These are phyloP conservation scores for Neostapfia colusana DNA, from an alignment of 176 grass and related monocot genomes.

Conservation along the genomic window DNA sequence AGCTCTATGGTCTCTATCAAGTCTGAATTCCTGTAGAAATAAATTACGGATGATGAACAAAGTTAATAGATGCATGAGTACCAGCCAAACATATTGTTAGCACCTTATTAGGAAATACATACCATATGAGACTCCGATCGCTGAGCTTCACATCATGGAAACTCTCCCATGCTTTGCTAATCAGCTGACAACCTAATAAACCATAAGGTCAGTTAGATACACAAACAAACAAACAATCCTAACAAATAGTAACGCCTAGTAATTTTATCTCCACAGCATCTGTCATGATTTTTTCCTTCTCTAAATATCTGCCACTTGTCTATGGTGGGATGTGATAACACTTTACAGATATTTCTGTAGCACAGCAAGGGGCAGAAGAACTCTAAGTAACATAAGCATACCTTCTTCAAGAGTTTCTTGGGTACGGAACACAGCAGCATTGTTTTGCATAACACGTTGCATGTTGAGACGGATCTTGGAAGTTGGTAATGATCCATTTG, in stretches of 20 bases:
- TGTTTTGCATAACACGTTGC: slow-evolving; percentile 89
- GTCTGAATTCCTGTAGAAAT: slow-evolving; percentile 78
- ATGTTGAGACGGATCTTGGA: slow-evolving; percentile 79
- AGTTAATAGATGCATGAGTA: slow-evolving; percentile 32
- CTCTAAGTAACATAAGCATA: slow-evolving; percentile 12
- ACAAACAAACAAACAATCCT: not conserved
- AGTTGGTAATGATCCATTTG: slow-evolving; percentile 68
- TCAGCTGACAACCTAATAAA: slow-evolving; percentile 64
- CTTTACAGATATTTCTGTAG: not conserved
- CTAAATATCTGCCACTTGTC: not conserved
- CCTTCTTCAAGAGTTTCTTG: slow-evolving; percentile 89
- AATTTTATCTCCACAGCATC: not conserved
- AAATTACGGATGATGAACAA: slow-evolving; percentile 27
- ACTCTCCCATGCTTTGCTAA: slow-evolving; percentile 71
- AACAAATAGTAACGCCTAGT: not conserved
- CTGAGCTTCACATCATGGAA: slow-evolving; percentile 61
- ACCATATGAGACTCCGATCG: slow-evolving; percentile 90
- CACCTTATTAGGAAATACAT: slow-evolving; percentile 21
- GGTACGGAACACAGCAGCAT: slow-evolving; percentile 84
- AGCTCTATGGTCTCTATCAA: slow-evolving; percentile 90
- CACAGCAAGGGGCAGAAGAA: not conserved
- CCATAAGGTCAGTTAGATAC: slow-evolving; percentile 7
- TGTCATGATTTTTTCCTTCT: not conserved
- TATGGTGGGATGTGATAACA: not conserved
- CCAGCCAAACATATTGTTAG: not conserved